Base-by-base conservation (phyloP, 768 basidiomycete species). In the Kwoniella heveanensis region DNA sequence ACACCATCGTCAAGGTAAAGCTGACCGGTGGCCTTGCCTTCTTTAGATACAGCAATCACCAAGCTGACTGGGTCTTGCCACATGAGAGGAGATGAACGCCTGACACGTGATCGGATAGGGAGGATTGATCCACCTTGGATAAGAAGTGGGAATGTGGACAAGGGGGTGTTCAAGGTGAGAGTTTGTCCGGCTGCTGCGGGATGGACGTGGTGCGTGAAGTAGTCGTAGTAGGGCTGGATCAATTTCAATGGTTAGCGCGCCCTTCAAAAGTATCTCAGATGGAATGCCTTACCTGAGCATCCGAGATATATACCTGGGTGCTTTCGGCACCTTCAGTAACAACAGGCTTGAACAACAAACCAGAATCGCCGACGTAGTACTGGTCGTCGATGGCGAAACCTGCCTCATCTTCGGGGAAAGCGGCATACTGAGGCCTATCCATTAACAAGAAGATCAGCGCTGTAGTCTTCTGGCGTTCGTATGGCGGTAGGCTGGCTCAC, bases 1-100 rank as follows among this genome's bases (percentile, higher is more conserved):
- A 88, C 89, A 15, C 96, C 96, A 70, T 98, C 96, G 77, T 99
- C 96, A 60, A 95, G 85, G 80, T 98, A 99, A 37, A 99, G 83
- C 73, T 94, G 90, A 37, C 96, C 96, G 1, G 74, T 77, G 0
- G 94, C 94, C 29, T 67, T 85, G 80, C 85, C 85, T 13, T 72
- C 52, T 26, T 75, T 70, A 51, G 74, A 72, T 21, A 95, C 83
- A 0, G 92, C 91, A 24, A 95, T 85, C 59, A 89, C 87, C 39
- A 98, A 85, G 0, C 93, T 97, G 83, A 94, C 91, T 0, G 95
- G 96, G 76, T 99, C 96, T 57, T 83, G 81, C 82, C 88, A 90
- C 90, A 96, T 95, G 46, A 94, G 83, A 0, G 87, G 83, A 0
- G 95, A 91, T 0, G 95, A 85, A 1, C 93, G 85, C 39, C 96